Conservation (phyloP, 75 land plant genomes). For the Sequoia sempervirens region DNA sequence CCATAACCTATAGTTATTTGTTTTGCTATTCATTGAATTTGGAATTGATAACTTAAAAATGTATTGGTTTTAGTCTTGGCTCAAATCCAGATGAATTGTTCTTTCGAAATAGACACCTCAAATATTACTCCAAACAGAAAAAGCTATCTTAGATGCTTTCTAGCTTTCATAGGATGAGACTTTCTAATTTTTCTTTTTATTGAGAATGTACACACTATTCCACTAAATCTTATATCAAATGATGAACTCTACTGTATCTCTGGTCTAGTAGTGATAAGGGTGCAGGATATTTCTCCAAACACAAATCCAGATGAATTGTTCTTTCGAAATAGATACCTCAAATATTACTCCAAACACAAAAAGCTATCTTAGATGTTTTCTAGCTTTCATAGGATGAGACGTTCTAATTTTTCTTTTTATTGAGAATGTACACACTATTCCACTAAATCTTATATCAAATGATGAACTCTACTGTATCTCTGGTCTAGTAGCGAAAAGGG, state of each 20-base stretch:
- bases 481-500: neutral
- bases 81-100: neutral
- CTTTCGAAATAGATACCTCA: neutral
- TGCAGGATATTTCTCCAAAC: too few relatives aligned
- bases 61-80: neutral
- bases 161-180: neutral
- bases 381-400: neutral
- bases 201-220: neutral
- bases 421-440: neutral
- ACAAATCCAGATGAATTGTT: neutral
- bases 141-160: neutral
- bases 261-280: neutral
- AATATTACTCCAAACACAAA: neutral
- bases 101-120: neutral
- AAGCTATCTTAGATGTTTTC: neutral
- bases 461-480: neutral
- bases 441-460: neutral
- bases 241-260: neutral
- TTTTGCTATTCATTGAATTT: neutral
- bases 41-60: neutral
- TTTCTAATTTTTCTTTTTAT: neutral
- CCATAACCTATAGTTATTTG: neutral
- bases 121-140: neutral
- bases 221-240: neutral
- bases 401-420: neutral